Base-by-base conservation (phyloP, 345 rosid species). In the Lepidium africanum region DNA sequence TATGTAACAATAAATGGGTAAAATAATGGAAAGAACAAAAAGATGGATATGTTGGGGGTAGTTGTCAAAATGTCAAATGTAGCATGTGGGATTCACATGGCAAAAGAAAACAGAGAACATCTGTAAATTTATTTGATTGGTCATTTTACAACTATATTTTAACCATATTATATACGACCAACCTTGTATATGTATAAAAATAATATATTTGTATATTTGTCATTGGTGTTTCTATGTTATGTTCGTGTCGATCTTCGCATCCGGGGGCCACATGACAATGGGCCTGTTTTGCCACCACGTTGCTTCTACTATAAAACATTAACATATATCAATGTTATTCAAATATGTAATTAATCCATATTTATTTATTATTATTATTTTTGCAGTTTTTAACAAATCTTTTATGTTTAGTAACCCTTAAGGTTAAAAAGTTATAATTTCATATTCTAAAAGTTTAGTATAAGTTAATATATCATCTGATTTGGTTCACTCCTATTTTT, bases 101-200 rank as follows among this genome's bases (percentile, higher is more conserved):
- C 73, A 51, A 66, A 51, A 74, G 73, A 60, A 67, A 74, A 74
- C 77, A 74, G 63, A 74, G 77, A 74, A 74, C 77, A 74, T 74
- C 57, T 74, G 77, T 73, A 37, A 16, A 45, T 19, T 61, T 67
- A 67, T 74, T 52, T 67, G 51, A 74, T 74, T 74, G 77, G 77
- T 67, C 67, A 27, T 35, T 59, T 41, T 1, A 50, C 42, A 51
- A 27, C 23, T 59, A 51, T 73, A 67, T 59, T 73, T 49, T 53
- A 57, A 19, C 60, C 9, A 46, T 40, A 39, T 49, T 16, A 38
- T 39, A 69, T 59, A 36, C 39, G 63, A 66, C 56, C 77, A 73
- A 67, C 72, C 63, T 67, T 73, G 56, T 68, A 56, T 53, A 13
- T 36, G n/a, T 27, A 5, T 27, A 27, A 4, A 27, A 5, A 2